Evolutionary conservation across 139 green algal genomes (phyloP).

Genomic region (Asterochloris sp.): DNA sequence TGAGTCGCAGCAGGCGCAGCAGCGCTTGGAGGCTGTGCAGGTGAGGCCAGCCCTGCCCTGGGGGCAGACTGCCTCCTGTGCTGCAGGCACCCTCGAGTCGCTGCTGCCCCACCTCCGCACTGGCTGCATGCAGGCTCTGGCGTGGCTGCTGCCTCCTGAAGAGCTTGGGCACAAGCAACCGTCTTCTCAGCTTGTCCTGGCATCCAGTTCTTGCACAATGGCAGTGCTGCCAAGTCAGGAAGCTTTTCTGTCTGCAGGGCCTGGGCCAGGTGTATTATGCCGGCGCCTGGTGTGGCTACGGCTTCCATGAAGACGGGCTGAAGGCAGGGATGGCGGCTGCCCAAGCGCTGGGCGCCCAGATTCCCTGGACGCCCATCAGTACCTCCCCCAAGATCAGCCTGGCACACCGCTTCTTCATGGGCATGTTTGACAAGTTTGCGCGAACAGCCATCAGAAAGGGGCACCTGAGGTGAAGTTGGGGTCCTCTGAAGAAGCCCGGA

Average conservation of each 20-base stretch:
- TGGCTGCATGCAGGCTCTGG: no score
- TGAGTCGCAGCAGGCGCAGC: conserved; percentile 55
- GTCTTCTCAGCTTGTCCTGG: no score
- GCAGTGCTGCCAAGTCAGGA: background rate
- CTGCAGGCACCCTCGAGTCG: no score
- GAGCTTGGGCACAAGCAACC: no score
- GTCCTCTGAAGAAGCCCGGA: background rate
- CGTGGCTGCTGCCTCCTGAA: no score
- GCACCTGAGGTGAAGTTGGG: conserved; percentile 72
- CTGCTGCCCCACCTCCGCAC: no score
- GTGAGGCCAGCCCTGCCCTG: conserved; percentile 9
- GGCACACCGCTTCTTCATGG: conserved; percentile 29
- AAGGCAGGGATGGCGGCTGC: conserved; percentile 60
- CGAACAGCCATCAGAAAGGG: conserved; percentile 48
- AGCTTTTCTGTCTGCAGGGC: conserved; percentile 36
- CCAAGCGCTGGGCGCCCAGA: conserved; percentile 28
- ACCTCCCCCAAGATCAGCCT: conserved; percentile 64
- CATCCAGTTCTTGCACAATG: no score
- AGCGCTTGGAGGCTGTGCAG: conserved; percentile 22
- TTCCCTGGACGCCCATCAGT: conserved; percentile 55
- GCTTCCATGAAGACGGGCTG: conserved; percentile 98
- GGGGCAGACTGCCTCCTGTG: no score
- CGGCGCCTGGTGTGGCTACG: conserved; percentile 87
- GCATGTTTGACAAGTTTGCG: conserved; percentile 60
- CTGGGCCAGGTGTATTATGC: conserved; percentile 51